These are phyloP conservation scores for Suhomyces maxii DNA, from an alignment of 1,139 yeast species.

Conservation along the genomic window DNA sequence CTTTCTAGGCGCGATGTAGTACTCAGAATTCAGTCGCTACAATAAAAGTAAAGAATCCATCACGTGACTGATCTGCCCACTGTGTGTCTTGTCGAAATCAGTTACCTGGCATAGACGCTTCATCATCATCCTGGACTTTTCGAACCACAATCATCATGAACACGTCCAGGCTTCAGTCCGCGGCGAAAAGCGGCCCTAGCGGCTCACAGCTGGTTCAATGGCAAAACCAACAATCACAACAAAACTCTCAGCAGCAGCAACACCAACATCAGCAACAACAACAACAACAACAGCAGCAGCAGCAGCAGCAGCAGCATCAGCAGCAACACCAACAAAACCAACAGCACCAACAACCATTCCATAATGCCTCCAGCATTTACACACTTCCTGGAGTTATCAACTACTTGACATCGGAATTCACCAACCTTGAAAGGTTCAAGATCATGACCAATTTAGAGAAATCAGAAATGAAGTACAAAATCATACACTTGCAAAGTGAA, in stretches of 20 bases:
- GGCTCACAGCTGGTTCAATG: constrained; percentile 13
- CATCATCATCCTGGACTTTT: too few relatives aligned
- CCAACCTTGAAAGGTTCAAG: constrained; percentile 57
- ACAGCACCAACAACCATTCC: constrained; percentile 14
- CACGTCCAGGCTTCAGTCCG: constrained; percentile 7
- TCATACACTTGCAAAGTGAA: constrained; percentile 56
- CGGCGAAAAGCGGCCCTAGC: constrained; percentile 3
- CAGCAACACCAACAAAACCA: constrained; percentile 15
- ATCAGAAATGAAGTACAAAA: constrained; percentile 55
- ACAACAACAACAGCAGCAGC: constrained; percentile 11
- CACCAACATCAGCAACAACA: constrained; percentile 10
- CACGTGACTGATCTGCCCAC: constrained; percentile 1
- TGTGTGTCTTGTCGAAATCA: too few relatives aligned
- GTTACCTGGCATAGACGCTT: too few relatives aligned
- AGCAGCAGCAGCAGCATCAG: constrained; percentile 12
- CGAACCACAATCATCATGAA: constrained; percentile 5
- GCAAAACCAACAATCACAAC: constrained; percentile 8
- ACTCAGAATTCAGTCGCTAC: neutral
- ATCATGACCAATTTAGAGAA: constrained; percentile 58
- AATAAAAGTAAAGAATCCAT: neutral
- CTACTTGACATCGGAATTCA: constrained; percentile 60
- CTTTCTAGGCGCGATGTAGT: too few relatives aligned
- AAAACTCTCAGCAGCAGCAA: constrained; percentile 5
- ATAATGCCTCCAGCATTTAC: constrained; percentile 31
- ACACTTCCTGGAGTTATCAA: constrained; percentile 67